Percentiles rank a stretch among this genome's conserved stretches.
Evolutionary conservation across 352 stramenopile species (phyloP).

Genomic region (Saprolegnia diclina): DNA sequence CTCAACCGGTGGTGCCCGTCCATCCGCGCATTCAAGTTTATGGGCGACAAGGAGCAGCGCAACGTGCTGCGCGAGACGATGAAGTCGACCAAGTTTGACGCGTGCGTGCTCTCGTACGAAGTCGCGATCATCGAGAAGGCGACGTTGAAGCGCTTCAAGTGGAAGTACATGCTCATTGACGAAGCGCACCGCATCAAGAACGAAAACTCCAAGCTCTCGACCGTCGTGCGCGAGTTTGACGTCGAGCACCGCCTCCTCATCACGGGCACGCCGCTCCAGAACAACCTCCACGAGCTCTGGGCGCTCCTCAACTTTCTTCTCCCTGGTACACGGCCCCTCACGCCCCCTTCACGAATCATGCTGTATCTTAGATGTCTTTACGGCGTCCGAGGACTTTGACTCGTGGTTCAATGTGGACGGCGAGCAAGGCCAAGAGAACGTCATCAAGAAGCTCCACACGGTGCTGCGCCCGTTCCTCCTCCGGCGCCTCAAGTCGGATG

Average conservation of each 20-base stretch:
- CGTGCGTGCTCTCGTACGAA: constrained; percentile 89
- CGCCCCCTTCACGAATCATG: background rate
- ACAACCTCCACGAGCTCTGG: constrained; percentile 99
- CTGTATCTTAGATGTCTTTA: constrained; percentile 84
- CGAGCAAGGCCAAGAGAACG: constrained; percentile 92
- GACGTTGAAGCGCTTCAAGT: constrained; percentile 90
- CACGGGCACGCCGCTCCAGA: constrained; percentile 98
- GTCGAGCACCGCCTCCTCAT: constrained; percentile 93
- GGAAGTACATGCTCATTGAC: constrained; percentile 98
- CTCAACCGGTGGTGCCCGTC: constrained; percentile 95
- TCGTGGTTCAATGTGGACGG: constrained; percentile 99
- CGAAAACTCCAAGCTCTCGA: constrained; percentile 86
- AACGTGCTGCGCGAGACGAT: constrained; percentile 88
- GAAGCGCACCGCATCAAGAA: constrained; percentile 99
- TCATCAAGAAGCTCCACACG: constrained; percentile 96
- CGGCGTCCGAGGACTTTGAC: constrained; percentile 97
- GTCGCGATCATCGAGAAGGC: constrained; percentile 94
- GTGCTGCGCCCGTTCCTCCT: constrained; percentile 98
- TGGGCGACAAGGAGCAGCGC: constrained; percentile 92
- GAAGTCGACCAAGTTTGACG: constrained; percentile 84
- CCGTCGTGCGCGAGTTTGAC: constrained; percentile 83
- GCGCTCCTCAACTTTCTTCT: constrained; percentile 99
- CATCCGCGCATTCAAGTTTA: constrained; percentile 94
- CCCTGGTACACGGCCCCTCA: constrained; percentile 37
- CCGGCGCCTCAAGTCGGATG: constrained; percentile 96